phyloP scores from a whole-genome alignment of 2,329 filamentous ascomycete genomes.

The Venturia pyrina region DNA sequence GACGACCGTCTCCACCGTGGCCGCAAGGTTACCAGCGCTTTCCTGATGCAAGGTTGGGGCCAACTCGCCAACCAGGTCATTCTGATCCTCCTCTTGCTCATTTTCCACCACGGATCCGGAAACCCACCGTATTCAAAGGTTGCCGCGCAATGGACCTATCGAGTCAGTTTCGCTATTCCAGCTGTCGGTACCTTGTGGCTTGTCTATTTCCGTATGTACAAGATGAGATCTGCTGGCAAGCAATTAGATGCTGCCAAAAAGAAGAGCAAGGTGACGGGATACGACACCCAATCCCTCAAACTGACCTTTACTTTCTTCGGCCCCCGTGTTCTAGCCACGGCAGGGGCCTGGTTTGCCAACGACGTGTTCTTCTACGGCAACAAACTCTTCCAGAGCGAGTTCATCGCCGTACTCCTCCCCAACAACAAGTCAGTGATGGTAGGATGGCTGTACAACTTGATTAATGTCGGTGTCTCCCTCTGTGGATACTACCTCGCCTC shows the following conservation, averaged over 20 bases:
- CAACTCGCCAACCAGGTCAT: slow-evolving; percentile 90
- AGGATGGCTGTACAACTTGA: slow-evolving; percentile 83
- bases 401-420: slow-evolving; percentile 72
- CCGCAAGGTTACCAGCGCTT: slow-evolving; percentile 88
- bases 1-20: slow-evolving; percentile 93
- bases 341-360: slow-evolving; percentile 88
- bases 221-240: slow-evolving; percentile 82
- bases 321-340: slow-evolving; percentile 74
- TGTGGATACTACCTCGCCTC: slow-evolving; percentile 84
- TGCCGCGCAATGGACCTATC: slow-evolving; percentile 84
- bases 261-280: slow-evolving; percentile 79
- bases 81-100: slow-evolving; percentile 74
- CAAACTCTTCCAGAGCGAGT: slow-evolving; percentile 91
- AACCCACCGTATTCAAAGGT: slow-evolving; percentile 66
- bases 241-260: slow-evolving; percentile 76
- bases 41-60: slow-evolving; percentile 98
- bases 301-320: slow-evolving; percentile 77
- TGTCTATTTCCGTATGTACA: slow-evolving; percentile 89
- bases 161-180: slow-evolving; percentile 83
- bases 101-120: slow-evolving; percentile 74
- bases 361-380: slow-evolving; percentile 99
- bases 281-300: slow-evolving; percentile 75
- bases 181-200: slow-evolving; percentile 89
- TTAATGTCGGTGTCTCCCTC: slow-evolving; percentile 81
- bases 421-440: slow-evolving; percentile 65